Evolutionary conservation across 2,329 filamentous ascomycete species (phyloP).

Genomic region (Arthrobotrys iridis): DNA sequence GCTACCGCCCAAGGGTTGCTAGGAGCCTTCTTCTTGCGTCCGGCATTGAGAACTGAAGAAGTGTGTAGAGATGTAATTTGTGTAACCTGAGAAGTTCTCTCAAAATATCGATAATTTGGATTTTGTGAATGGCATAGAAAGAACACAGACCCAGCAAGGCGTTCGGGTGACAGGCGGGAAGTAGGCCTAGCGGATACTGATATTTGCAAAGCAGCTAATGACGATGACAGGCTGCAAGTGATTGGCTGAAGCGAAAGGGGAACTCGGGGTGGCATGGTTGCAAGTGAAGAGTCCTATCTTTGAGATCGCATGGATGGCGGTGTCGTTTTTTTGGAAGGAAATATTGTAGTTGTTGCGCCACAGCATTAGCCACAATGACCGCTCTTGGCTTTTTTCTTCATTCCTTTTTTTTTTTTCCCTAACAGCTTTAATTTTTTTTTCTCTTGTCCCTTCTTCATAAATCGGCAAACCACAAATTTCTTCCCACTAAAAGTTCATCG

Average conservation of each 20-base stretch:
- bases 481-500: constrained; percentile 1
- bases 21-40: constrained; percentile 23
- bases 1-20: constrained; percentile 46
- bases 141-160: background rate
- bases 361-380: background rate
- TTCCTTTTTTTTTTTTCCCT: background rate
- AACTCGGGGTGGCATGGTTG: constrained; percentile 16
- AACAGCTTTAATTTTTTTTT: constrained; percentile 24
- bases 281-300: background rate
- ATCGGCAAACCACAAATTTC: background rate
- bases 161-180: background rate
- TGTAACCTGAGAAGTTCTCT: background rate
- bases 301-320: background rate
- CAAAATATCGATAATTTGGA: background rate
- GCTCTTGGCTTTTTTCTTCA: background rate
- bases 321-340: constrained; percentile 1
- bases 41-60: constrained; percentile 24
- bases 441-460: background rate
- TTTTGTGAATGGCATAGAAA: background rate
- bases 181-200: background rate
- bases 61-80: constrained; percentile 17
- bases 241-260: constrained; percentile 27
- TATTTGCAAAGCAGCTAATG: constrained; percentile 21
- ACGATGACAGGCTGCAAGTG: constrained; percentile 28
- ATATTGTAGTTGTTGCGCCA: constrained; percentile 26